Evolutionary conservation across 2,329 filamentous ascomycete species (phyloP).

Genomic region (Microsporum audouinii): DNA sequence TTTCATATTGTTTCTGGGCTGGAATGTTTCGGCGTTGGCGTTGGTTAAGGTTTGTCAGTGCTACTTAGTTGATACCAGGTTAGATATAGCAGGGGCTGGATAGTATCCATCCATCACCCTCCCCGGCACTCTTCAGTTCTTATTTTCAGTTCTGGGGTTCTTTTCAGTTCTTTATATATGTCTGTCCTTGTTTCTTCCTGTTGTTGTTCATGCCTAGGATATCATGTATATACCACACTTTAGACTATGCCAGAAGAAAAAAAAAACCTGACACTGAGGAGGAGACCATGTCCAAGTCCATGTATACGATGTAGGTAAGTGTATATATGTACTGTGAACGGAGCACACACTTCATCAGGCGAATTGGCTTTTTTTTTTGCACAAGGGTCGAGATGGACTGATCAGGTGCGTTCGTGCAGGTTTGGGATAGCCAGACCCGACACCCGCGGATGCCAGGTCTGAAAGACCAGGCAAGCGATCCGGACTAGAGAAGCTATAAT

Average conservation of each 20-base stretch:
- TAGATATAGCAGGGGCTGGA: neutral
- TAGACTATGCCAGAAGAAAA: neutral
- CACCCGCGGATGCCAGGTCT: neutral
- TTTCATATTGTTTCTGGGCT: neutral
- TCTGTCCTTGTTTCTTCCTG: neutral
- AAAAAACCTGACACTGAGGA: neutral
- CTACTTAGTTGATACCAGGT: neutral
- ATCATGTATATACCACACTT: neutral
- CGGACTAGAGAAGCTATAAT: neutral
- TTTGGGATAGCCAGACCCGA: neutral
- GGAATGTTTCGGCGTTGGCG: slow-evolving; percentile 4
- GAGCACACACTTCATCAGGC: neutral
- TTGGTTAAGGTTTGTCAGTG: neutral
- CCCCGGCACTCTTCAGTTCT: neutral
- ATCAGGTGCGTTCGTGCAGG: slow-evolving; percentile 1
- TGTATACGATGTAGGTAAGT: too few relatives aligned
- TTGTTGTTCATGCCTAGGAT: neutral
- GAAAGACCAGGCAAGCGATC: neutral
- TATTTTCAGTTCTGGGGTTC: too few relatives aligned
- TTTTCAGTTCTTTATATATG: neutral
- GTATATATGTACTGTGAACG: too few relatives aligned
- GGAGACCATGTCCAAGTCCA: neutral
- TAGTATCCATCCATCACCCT: neutral
- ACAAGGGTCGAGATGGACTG: neutral
- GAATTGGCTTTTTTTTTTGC: neutral